Percentiles rank a stretch among this genome's conserved stretches.
Conservation (phyloP, 176 grass and related monocot genomes). For the Panicum miliaceum region DNA sequence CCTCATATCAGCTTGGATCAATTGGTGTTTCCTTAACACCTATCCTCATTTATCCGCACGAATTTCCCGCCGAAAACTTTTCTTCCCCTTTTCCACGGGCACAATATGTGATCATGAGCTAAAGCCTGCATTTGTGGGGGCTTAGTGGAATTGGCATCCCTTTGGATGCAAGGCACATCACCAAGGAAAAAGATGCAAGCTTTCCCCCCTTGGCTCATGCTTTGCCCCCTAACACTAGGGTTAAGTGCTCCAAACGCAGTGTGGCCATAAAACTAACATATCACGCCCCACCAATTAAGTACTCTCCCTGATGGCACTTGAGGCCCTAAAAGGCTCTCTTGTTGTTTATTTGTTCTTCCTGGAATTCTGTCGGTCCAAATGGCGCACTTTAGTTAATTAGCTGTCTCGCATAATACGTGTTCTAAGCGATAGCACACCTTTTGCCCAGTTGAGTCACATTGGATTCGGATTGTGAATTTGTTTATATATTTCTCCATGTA, state of each 20-base stretch:
- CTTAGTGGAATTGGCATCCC: slow-evolving; percentile 62
- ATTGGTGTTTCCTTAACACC: slow-evolving; percentile 16
- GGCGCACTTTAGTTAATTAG: slow-evolving; percentile 28
- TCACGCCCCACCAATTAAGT: slow-evolving; percentile 40
- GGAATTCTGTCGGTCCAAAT: slow-evolving; percentile 23
- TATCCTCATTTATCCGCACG: not conserved
- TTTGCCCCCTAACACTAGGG: slow-evolving; percentile 57
- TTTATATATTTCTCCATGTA: not conserved
- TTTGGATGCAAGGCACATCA: slow-evolving; percentile 67
- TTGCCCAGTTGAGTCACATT: slow-evolving; percentile 24
- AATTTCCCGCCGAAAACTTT: slow-evolving; percentile 47
- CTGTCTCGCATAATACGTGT: slow-evolving; percentile 3
- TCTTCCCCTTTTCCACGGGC: slow-evolving; percentile 40
- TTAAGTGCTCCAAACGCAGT: slow-evolving; percentile 43
- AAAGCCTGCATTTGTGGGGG: slow-evolving; percentile 58
- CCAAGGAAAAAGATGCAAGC: slow-evolving; percentile 44
- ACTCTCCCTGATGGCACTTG: slow-evolving; percentile 36
- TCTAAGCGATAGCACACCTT: slow-evolving; percentile 1
- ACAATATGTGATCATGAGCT: slow-evolving; percentile 54
- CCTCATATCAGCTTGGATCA: not conserved
- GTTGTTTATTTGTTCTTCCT: slow-evolving; percentile 33
- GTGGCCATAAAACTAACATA: slow-evolving; percentile 51
- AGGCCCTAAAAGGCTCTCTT: slow-evolving; percentile 32
- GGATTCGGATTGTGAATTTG: not conserved
- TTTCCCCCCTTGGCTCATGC: slow-evolving; percentile 37